Base-by-base conservation (phyloP, 2,329 filamentous ascomycete genomes). In the Plectosphaerella plurivora region DNA sequence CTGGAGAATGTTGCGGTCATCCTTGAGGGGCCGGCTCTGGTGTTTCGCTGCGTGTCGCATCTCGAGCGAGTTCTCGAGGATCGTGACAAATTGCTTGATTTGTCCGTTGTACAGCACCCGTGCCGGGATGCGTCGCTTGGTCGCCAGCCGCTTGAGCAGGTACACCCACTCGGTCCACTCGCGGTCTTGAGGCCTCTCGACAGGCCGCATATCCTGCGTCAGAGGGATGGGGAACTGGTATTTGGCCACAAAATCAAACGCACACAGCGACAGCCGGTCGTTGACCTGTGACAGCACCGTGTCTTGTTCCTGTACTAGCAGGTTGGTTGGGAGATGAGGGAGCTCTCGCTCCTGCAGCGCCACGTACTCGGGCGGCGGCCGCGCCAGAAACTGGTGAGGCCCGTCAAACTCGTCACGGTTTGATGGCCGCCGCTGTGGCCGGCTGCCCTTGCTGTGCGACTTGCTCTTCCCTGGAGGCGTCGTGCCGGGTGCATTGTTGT, bases 141-240 rank as follows among this genome's bases (percentile, higher is more conserved):
- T 95, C 33, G 90, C 90, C 53, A 95, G 79, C 48, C 89, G 81
- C 72, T 94, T 94, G 60, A 95, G 77, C 53, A 95, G 80, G 68
- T 92, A 91, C 52, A 93, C 90, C 90, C 90, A 95, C 72, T 95
- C 90, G 45, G 89, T 93, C 90, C 90, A 95, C 68, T 94, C 90
- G 56, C 89, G 81, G 70, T 92, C 89, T 63, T 86, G 84, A 33
- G 89, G 84, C 45, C 84, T 75, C 66, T 88, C 84, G 50, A 92
- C 79, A 2, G 87, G 86, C 60, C 89, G 82, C 81, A 91, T 91
- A 67, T 93, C 88, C 68, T 88, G 82, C 53, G 90, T 89, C 62
- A 94, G 72, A 11, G 90, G 90, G 60, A 95, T 91, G 12, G 90
- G 90, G 66, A 95, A 95, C 70, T 93, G 89, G 68, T 94, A 94